phyloP scores from a whole-genome alignment of 768 basidiomycete species.

The Psilocybe subaeruginosa region DNA sequence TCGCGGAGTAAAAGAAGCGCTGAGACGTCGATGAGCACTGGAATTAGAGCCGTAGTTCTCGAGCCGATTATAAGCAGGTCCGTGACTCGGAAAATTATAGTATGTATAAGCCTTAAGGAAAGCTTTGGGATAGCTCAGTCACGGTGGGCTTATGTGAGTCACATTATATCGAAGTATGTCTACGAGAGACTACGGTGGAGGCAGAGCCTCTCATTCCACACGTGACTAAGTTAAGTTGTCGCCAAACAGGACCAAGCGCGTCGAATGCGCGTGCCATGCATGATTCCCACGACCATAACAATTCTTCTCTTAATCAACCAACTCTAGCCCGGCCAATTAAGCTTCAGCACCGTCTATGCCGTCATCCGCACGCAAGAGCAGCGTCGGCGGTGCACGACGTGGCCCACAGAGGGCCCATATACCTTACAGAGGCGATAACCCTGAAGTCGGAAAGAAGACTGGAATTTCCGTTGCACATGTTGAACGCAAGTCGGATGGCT shows the following conservation, averaged over 20 bases:
- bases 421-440: conserved; percentile 79
- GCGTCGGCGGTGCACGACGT: conserved; percentile 48
- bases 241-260: conserved; percentile 5
- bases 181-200: no score
- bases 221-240: not conserved
- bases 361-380: conserved; percentile 49
- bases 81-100: no score
- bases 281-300: conserved; percentile 7
- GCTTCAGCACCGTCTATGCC: conserved; percentile 35
- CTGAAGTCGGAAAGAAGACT: conserved; percentile 79
- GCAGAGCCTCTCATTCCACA: not conserved
- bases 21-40: no score
- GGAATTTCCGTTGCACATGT: conserved; percentile 71
- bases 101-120: no score
- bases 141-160: no score
- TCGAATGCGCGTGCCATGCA: not conserved
- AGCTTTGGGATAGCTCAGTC: no score
- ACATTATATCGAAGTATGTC: no score
- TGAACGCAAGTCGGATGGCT: conserved; percentile 77
- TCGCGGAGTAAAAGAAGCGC: no score
- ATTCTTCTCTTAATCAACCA: not conserved
- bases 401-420: conserved; percentile 69
- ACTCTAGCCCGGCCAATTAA: not conserved
- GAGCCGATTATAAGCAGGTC: no score
- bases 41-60: no score